Evolutionary conservation across 805 yeast species (phyloP).

Genomic region (Torulaspora delbrueckii): DNA sequence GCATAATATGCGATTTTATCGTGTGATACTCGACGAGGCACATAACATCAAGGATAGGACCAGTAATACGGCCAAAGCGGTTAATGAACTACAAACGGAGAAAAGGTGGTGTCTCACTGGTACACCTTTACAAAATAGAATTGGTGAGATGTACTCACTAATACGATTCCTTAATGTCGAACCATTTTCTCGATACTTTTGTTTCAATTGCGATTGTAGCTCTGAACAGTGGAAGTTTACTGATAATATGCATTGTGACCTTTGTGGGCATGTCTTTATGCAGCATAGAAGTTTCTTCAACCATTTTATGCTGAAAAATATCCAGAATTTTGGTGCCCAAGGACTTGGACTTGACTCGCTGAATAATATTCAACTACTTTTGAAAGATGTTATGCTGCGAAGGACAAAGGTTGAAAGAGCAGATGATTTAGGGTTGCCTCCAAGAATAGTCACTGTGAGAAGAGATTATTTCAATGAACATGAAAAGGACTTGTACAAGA

Average conservation of each 20-base stretch:
- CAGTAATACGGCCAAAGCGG: conserved; percentile 90
- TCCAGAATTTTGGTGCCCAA: conserved; percentile 76
- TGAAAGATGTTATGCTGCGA: conserved; percentile 82
- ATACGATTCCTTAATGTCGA: conserved; percentile 76
- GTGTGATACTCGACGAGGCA: conserved; percentile 93
- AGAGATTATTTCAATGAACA: conserved; percentile 88
- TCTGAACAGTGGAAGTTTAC: conserved; percentile 81
- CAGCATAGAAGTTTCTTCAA: conserved; percentile 92
- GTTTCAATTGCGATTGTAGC: conserved; percentile 87
- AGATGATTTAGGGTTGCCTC: conserved; percentile 96
- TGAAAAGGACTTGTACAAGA: conserved; percentile 86
- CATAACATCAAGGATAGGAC: conserved; percentile 95
- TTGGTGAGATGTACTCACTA: conserved; percentile 93
- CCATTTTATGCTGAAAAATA: conserved; percentile 91
- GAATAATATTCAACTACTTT: conserved; percentile 63
- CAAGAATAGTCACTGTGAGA: conserved; percentile 85
- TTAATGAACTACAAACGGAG: conserved; percentile 62
- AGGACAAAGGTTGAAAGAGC: conserved; percentile 96
- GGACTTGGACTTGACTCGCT: conserved; percentile 81
- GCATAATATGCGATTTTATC: conserved; percentile 69
- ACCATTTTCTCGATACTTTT: conserved; percentile 86
- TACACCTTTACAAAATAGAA: conserved; percentile 92
- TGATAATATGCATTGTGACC: conserved; percentile 77
- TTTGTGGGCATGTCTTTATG: conserved; percentile 91
- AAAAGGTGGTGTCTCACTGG: conserved; percentile 93